Percentiles rank a stretch among this genome's conserved stretches.
Conservation (phyloP, 306 rosid genomes). For the Albizia julibrissin region DNA sequence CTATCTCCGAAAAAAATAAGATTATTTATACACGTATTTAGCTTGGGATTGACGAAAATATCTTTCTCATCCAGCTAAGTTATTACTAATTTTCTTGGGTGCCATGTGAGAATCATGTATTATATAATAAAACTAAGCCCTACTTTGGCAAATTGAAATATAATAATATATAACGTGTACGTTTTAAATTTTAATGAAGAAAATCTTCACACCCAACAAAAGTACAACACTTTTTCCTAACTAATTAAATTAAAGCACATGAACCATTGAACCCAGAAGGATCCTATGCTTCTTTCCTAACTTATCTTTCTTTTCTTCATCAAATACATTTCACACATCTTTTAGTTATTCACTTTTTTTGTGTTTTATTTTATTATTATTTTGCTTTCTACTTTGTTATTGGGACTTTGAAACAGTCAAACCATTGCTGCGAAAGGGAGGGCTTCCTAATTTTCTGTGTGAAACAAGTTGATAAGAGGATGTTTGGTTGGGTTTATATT, state of each 20-base stretch:
- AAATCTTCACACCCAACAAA: background rate
- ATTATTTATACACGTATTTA: background rate
- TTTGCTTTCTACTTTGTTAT: background rate
- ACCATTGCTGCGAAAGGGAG: background rate
- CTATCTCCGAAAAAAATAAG: no score
- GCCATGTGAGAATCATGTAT: background rate
- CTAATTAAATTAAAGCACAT: background rate
- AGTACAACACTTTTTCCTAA: background rate
- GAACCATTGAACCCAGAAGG: background rate
- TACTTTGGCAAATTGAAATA: background rate
- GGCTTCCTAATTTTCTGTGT: background rate
- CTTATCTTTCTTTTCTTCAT: background rate
- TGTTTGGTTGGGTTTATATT: no score
- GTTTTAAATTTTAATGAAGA: background rate
- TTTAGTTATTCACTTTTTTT: background rate
- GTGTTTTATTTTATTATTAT: background rate
- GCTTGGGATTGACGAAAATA: background rate
- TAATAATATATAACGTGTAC: background rate
- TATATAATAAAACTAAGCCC: background rate
- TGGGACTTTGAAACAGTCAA: background rate
- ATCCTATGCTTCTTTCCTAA: background rate
- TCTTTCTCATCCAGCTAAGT: background rate
- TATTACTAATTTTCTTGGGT: background rate
- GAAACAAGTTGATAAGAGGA: background rate
- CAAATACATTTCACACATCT: background rate